These are phyloP conservation scores for Aegle marmelos DNA, from an alignment of 345 rosid species.

Conservation along the genomic window DNA sequence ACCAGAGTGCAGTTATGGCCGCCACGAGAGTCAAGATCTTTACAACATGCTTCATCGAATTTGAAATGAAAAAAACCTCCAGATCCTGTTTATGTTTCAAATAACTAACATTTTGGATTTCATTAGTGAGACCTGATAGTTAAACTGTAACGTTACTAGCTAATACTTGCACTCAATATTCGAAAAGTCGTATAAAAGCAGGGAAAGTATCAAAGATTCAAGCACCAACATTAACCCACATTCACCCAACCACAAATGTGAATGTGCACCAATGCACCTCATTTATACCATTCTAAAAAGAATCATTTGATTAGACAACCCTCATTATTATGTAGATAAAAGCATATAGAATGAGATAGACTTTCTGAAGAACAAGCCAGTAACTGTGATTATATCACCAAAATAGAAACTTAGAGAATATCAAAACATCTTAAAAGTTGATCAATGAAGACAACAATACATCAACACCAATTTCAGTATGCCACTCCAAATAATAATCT, in stretches of 20 bases:
- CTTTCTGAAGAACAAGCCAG: neutral
- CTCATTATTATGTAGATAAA: neutral
- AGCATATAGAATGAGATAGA: neutral
- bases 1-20: conserved; percentile 51
- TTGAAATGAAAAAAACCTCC: neutral
- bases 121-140: neutral
- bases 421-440: neutral
- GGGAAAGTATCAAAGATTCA: neutral
- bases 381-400: neutral
- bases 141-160: neutral
- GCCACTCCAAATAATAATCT: neutral
- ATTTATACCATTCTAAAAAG: neutral
- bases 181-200: neutral
- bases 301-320: neutral
- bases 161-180: neutral
- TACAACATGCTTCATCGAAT: conserved; percentile 54
- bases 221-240: neutral
- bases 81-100: neutral
- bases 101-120: neutral
- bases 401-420: neutral
- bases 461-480: neutral
- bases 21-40: conserved; percentile 48
- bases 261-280: neutral
- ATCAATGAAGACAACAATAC: neutral
- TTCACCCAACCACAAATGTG: neutral